phyloP scores from a whole-genome alignment of 2,329 filamentous ascomycete genomes.

The Hypoxylon rubiginosum region DNA sequence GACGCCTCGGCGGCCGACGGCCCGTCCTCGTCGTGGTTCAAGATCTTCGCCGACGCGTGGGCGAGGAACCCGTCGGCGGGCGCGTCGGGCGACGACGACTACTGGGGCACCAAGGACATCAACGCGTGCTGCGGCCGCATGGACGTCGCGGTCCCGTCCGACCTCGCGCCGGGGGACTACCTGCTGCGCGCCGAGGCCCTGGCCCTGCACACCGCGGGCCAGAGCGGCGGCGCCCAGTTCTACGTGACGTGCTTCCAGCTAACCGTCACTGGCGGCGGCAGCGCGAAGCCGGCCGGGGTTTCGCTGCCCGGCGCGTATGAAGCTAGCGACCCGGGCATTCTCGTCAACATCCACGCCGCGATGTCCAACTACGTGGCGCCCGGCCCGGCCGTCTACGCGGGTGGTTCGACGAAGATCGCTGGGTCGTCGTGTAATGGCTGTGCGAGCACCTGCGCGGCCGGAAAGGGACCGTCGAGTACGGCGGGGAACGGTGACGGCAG shows the following conservation, averaged over 20 bases:
- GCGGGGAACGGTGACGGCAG: conserved; percentile 15
- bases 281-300: conserved; percentile 49
- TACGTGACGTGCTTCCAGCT: conserved; percentile 53
- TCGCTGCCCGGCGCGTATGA: conserved; percentile 51
- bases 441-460: conserved; percentile 46
- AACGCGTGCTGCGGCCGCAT: conserved; percentile 58
- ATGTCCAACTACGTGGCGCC: conserved; percentile 49
- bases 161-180: conserved; percentile 59
- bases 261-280: conserved; percentile 48
- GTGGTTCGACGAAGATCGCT: conserved; percentile 47
- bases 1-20: conserved; percentile 55
- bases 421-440: conserved; percentile 46
- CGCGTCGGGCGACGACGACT: conserved; percentile 58
- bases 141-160: conserved; percentile 56
- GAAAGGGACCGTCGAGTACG: conserved; percentile 31
- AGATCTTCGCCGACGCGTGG: conserved; percentile 61
- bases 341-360: conserved; percentile 53
- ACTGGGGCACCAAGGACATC: conserved; percentile 61
- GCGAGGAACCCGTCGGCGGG: conserved; percentile 51
- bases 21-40: conserved; percentile 57
- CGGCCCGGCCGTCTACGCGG: conserved; percentile 46
- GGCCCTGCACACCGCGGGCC: conserved; percentile 58
- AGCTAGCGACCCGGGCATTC: conserved; percentile 47
- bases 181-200: conserved; percentile 60
- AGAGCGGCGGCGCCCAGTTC: conserved; percentile 48